These are phyloP conservation scores for Rhodotorula sp. DNA, from an alignment of 1,284 basidiomycete genomes.

Conservation along the genomic window DNA sequence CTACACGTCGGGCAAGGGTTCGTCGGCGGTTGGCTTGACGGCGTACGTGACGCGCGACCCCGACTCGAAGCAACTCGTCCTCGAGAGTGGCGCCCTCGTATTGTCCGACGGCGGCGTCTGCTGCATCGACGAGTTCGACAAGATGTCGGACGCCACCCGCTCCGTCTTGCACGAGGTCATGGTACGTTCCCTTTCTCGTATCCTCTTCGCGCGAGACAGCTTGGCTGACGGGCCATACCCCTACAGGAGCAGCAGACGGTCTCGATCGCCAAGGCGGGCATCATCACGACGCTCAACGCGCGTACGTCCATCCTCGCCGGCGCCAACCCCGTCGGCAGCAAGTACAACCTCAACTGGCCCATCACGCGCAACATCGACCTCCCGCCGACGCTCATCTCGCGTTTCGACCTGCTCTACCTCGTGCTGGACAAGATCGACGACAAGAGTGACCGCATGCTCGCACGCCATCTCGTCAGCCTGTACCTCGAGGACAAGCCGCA, in stretches of 20 bases:
- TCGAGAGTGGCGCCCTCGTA: slow-evolving; percentile 93
- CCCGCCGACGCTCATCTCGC: slow-evolving; percentile 94
- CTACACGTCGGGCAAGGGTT: slow-evolving; percentile 95
- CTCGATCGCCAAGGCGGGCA: slow-evolving; percentile 98
- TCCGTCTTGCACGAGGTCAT: slow-evolving; percentile 99
- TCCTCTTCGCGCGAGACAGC: background rate
- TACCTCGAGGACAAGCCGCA: slow-evolving; percentile 89
- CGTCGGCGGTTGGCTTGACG: slow-evolving; percentile 95
- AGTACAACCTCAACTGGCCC: slow-evolving; percentile 64
- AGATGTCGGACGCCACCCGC: slow-evolving; percentile 96
- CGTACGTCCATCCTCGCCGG: slow-evolving; percentile 95
- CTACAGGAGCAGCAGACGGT: slow-evolving; percentile 97
- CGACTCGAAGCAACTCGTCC: slow-evolving; percentile 94
- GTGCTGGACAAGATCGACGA: slow-evolving; percentile 96
- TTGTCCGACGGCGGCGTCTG: slow-evolving; percentile 97
- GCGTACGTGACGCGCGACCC: slow-evolving; percentile 98
- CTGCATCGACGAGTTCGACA: slow-evolving; percentile 99
- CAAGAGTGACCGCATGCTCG: slow-evolving; percentile 79
- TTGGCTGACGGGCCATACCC: background rate
- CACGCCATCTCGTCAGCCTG: slow-evolving; percentile 87
- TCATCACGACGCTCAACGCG: slow-evolving; percentile 97
- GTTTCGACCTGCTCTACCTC: slow-evolving; percentile 97
- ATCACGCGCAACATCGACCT: slow-evolving; percentile 63
- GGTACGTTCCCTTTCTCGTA: slow-evolving; percentile 58
- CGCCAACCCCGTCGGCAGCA: slow-evolving; percentile 94